Conservation (phyloP, 345 rosid species). For the Draba incana region DNA sequence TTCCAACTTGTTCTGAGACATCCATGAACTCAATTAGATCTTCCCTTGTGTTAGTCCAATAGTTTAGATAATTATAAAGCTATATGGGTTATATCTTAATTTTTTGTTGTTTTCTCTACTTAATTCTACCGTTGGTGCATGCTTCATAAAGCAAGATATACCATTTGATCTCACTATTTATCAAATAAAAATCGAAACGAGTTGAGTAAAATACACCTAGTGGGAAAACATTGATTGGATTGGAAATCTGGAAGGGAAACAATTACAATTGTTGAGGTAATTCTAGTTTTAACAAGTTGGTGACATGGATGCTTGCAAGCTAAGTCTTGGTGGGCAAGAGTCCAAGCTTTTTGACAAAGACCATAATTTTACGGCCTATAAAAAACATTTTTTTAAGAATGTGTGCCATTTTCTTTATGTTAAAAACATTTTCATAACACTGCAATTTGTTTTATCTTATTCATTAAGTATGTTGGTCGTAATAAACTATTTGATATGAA, state of each 20-base stretch:
- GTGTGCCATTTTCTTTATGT: not conserved
- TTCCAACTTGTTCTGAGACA: conserved; percentile 9
- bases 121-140: not conserved
- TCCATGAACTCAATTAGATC: not conserved
- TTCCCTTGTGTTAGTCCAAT: not conserved
- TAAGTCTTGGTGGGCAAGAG: conserved; percentile 34
- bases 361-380: conserved; percentile 17
- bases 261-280: not conserved
- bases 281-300: conserved; percentile 12
- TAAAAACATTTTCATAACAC: not conserved
- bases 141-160: not conserved
- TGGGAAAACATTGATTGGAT: not conserved
- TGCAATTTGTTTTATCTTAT: conserved; percentile 28
- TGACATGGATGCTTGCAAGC: conserved; percentile 38
- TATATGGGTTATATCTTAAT: not conserved
- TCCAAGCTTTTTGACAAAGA: conserved; percentile 37
- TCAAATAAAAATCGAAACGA: too few relatives aligned
- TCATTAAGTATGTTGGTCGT: conserved; percentile 15
- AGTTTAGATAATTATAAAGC: not conserved
- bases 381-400: not conserved
- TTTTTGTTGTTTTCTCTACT: not conserved
- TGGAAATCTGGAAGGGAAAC: not conserved
- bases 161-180: too few relatives aligned
- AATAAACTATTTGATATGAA: conserved; percentile 23
- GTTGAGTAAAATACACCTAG: not conserved